Evolutionary conservation across 148 eudicot genomes (phyloP).

Genomic region (Cornus kousa): DNA sequence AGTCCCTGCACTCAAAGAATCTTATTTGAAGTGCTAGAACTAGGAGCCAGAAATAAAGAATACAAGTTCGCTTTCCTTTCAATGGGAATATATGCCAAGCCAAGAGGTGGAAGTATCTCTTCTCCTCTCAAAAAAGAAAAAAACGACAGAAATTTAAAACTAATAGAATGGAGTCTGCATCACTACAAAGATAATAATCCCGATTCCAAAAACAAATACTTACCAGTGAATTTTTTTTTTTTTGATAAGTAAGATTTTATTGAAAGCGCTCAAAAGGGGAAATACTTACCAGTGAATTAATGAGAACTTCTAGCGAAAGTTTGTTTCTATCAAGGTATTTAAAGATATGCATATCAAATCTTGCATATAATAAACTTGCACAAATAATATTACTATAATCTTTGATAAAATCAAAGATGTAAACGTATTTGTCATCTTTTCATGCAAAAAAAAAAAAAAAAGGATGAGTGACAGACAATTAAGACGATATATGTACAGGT

Average conservation of each 20-base stretch:
- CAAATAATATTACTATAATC: not conserved
- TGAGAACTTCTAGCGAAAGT: too few species aligned
- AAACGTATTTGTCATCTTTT: not conserved
- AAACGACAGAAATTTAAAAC: not conserved
- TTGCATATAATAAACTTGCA: not conserved
- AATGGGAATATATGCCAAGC: not conserved
- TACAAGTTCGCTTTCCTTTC: not conserved
- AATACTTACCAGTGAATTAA: not conserved
- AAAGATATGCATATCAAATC: not conserved
- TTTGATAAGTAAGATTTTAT: too few species aligned
- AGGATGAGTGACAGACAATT: too few species aligned
- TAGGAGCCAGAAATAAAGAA: not conserved
- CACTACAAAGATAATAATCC: not conserved
- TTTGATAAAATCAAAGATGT: not conserved
- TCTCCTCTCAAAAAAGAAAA: not conserved
- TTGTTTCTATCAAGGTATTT: too few species aligned
- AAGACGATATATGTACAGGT: not conserved
- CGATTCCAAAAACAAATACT: not conserved
- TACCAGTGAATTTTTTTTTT: too few species aligned
- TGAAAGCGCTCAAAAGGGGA: too few species aligned
- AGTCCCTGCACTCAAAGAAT: conserved; percentile 44
- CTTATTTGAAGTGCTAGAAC: not conserved
- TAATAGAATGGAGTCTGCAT: not conserved
- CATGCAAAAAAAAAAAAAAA: too few species aligned
- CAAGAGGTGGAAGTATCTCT: not conserved